Conservation (phyloP, 176 grass and related monocot species). For the Saccharum officinarum region DNA sequence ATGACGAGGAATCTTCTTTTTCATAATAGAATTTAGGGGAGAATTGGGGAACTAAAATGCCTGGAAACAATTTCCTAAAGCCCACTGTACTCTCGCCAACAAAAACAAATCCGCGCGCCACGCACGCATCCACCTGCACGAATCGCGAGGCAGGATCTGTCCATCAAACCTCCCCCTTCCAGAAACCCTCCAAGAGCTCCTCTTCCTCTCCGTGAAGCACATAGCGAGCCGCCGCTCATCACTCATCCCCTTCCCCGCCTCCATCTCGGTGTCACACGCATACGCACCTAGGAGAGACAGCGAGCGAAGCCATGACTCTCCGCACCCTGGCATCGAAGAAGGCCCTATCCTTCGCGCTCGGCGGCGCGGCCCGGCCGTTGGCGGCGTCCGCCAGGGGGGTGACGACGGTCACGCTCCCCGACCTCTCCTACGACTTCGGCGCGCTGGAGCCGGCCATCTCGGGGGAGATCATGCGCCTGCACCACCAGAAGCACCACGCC, state of each 20-base stretch:
- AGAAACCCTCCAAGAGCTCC: neutral
- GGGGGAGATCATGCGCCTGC: constrained; percentile 90
- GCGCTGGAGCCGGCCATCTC: constrained; percentile 89
- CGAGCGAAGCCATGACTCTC: constrained; percentile 62
- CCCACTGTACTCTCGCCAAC: too few species aligned
- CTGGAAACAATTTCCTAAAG: too few species aligned
- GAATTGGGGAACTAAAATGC: too few species aligned
- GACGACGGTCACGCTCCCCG: constrained; percentile 60
- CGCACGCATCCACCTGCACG: neutral
- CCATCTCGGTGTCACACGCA: neutral
- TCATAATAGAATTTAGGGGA: too few species aligned
- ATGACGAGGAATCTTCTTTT: too few species aligned
- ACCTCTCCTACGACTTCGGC: constrained; percentile 91
- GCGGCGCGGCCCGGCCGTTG: constrained; percentile 14
- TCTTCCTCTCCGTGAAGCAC: too few species aligned
- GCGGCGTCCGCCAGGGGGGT: constrained; percentile 35
- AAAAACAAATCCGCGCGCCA: neutral
- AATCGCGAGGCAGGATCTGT: constrained; percentile 1
- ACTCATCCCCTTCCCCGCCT: neutral
- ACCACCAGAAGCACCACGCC: constrained; percentile 99
- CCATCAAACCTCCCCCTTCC: neutral
- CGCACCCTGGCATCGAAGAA: constrained; percentile 55
- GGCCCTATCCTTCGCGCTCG: constrained; percentile 40
- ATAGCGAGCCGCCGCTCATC: neutral
- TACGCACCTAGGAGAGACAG: neutral